Percentiles rank a stretch among this genome's conserved stretches.
These are phyloP conservation scores for Cordyceps cateniannulata DNA, from an alignment of 2,329 filamentous ascomycete genomes.

Conservation along the genomic window DNA sequence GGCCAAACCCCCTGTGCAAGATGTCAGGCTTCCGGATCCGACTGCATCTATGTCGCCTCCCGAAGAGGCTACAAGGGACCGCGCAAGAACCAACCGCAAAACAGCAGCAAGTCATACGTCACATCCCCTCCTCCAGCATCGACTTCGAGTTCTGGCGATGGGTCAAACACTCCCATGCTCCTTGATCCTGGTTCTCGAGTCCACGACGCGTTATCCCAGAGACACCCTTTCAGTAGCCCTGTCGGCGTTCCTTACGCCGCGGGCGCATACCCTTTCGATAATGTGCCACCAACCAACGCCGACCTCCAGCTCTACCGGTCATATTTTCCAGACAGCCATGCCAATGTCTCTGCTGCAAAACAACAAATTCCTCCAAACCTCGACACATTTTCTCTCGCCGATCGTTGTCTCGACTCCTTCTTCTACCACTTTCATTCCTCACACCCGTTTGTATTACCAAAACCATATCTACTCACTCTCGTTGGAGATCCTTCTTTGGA, in stretches of 20 bases:
- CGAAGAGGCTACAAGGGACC: conserved; percentile 67
- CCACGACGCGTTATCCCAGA: conserved; percentile 8
- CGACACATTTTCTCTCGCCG: conserved; percentile 32
- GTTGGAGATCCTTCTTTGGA: conserved; percentile 41
- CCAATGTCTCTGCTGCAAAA: conserved; percentile 19
- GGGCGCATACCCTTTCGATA: conserved; percentile 14
- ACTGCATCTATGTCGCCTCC: conserved; percentile 68
- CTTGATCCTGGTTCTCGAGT: conserved; percentile 10
- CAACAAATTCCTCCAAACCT: conserved; percentile 17
- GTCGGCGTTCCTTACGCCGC: conserved; percentile 19
- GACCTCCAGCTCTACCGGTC: conserved; percentile 35
- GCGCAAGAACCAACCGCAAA: conserved; percentile 32
- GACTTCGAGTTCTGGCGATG: conserved; percentile 10
- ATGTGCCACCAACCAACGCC: background rate
- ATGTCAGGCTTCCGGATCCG: conserved; percentile 50
- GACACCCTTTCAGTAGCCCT: conserved; percentile 11
- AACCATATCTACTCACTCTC: conserved; percentile 41
- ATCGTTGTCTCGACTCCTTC: conserved; percentile 51
- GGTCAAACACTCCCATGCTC: conserved; percentile 35
- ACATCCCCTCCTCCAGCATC: conserved; percentile 29
- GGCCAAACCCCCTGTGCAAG: conserved; percentile 63
- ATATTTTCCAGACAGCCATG: conserved; percentile 23
- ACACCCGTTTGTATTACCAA: conserved; percentile 53
- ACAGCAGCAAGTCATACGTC: conserved; percentile 44
- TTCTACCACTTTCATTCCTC: conserved; percentile 52